These are phyloP conservation scores for Trichoderma sp. DNA, from an alignment of 2,329 filamentous ascomycete genomes.

Conservation along the genomic window DNA sequence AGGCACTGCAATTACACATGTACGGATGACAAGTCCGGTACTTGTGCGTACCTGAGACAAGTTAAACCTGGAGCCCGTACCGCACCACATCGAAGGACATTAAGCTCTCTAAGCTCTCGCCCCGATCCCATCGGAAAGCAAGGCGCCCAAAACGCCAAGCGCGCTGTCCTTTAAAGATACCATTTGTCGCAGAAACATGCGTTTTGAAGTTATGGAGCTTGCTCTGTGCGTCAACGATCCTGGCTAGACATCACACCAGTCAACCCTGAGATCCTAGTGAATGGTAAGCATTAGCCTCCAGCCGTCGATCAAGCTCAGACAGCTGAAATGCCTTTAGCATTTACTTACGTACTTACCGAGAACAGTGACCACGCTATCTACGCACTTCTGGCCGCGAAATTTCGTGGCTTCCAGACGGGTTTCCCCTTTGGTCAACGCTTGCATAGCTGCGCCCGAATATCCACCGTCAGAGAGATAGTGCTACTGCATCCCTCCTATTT, in stretches of 20 bases:
- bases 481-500: too few species aligned
- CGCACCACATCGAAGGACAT: constrained; percentile 13
- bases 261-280: background rate
- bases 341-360: background rate
- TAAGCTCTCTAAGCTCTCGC: constrained; percentile 19
- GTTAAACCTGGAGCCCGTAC: constrained; percentile 4
- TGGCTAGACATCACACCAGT: background rate
- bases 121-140: constrained; percentile 4
- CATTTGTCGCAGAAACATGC: constrained; percentile 9
- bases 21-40: background rate
- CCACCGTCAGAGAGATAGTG: background rate
- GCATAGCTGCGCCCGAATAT: background rate
- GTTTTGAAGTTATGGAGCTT: background rate
- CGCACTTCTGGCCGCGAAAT: constrained; percentile 9
- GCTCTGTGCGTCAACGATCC: background rate
- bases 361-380: background rate
- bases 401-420: constrained; percentile 21
- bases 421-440: constrained; percentile 25
- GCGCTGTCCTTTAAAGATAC: background rate
- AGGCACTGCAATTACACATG: background rate
- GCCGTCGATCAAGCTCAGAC: background rate
- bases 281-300: background rate
- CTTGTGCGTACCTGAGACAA: constrained; percentile 2
- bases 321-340: background rate
- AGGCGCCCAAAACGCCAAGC: constrained; percentile 20